Base-by-base conservation (phyloP, 2,329 filamentous ascomycete genomes). In the Penicillium sp. region DNA sequence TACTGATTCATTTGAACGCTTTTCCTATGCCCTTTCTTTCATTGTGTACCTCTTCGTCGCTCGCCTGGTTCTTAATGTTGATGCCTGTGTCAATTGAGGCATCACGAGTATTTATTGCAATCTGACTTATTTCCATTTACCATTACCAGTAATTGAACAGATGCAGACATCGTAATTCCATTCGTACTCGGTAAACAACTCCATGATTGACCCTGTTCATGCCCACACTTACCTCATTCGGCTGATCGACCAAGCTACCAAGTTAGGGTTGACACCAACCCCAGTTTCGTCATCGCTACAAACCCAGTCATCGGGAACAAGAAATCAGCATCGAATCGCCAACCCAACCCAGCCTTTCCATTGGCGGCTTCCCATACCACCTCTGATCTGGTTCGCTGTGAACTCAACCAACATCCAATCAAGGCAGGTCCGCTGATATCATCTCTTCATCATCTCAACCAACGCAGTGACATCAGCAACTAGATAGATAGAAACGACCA, bases 381-480 rank as follows among this genome's bases (percentile, higher is more conserved):
- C 25, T 23, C 22, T 23, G 25, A 13, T 4, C 12, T 27, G 4
- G 25, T 5, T 12, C 27, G 11, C 16, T 27, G 8, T 29, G 6
- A 22, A 3, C 27, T 30, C 37, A 16, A 13, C 13, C 15, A 20
- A 11, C 6, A 20, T 7, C 34, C 30, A 39, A 41, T 44, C 40
- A 40, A 36, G 34, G 20, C 20, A 38, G 12, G 10, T 22, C 23
- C 22, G 8, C 35, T 51, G 48, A 51, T 43, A 50, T 51, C 48
- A 51, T 51, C 27, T 10, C 35, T 35, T 13, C 48, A 51, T 51
- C 48, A 51, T 50, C 32, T 2, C 30, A 7, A 28, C 12, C 12
- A 25, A 22, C 2, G 25, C 11, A 27, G 42, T 51, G 48, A 49
- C 48, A 51, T 51, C 48, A 49, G 42, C 23, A 5, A 22, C 9